These are phyloP conservation scores for Mycena olivaceomarginata DNA, from an alignment of 768 basidiomycete species.

Conservation along the genomic window DNA sequence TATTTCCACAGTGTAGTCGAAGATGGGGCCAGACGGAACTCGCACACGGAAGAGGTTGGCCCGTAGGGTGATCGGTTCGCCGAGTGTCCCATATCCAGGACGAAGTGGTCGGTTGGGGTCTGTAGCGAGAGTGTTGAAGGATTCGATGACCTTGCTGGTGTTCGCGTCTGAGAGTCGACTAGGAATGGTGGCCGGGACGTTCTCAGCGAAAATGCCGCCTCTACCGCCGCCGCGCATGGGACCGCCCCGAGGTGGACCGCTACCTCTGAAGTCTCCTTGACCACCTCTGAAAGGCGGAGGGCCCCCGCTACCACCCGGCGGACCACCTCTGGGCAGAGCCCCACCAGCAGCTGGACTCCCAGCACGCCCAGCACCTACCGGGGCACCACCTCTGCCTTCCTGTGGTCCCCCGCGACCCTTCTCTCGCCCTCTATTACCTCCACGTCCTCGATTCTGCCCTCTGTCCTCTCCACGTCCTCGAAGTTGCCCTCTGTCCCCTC, in stretches of 20 bases:
- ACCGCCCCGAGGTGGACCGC: conserved; percentile 17
- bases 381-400: conserved; percentile 29
- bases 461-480: too few species aligned
- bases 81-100: conserved; percentile 74
- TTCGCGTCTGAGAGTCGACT: conserved; percentile 56
- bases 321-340: conserved; percentile 23
- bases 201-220: conserved; percentile 61
- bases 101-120: conserved; percentile 67
- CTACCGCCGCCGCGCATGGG: conserved; percentile 40
- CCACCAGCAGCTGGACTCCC: conserved; percentile 12
- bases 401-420: conserved; percentile 10
- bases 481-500: neutral
- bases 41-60: conserved; percentile 79
- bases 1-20: conserved; percentile 76
- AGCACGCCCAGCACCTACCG: conserved; percentile 2
- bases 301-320: neutral
- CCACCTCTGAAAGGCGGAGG: conserved; percentile 17
- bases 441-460: conserved; percentile 7
- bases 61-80: conserved; percentile 68
- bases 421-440: conserved; percentile 30
- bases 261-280: conserved; percentile 27
- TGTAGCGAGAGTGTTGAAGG: conserved; percentile 58
- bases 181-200: conserved; percentile 57
- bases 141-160: conserved; percentile 60
- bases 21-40: conserved; percentile 66